Evolutionary conservation across 2,329 filamentous ascomycete genomes (phyloP), one percentile per base, ranked within the genome.

Genomic region (Parascedosporium putredinis): DNA sequence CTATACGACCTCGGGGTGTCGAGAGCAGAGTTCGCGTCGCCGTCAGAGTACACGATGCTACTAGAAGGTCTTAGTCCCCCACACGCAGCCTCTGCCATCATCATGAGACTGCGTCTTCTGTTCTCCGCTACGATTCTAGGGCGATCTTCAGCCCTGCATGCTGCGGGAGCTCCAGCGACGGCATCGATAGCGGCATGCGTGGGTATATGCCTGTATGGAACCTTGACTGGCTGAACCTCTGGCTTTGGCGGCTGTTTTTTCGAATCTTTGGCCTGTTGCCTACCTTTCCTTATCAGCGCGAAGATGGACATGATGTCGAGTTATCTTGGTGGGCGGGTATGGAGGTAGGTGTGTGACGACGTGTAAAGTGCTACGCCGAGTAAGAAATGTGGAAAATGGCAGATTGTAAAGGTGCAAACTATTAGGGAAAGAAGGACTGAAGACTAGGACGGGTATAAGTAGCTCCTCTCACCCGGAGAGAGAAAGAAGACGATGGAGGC

Each of bases 11-110:
- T 65, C 7, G 70, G 69, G 45, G 71, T 52, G 63, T 62, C 5
- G 66, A 61, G 40, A 67, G 56, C 14, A 71, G 70, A 31, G n/a
- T 56, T 67, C 29, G 62, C 62, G 50, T 70, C 64, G 38, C 64
- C 61, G 9, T 65, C 61, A 3, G 72, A 70, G 52, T 72, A 76
- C 5, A 72, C 70, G 31, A 72, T 68, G 36, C 67, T 65, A 62
- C 71, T 76, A 50, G 67, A 65, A 27, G 71, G 66, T n/a, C 73
- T 71, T n/a, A 72, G 67, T 1, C 60, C 57, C 33, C 49, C 42
- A 16, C 16, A 7, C 25, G 4, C 16, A 5, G 12, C 16, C 5
- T 3, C 31, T 14, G 34, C 14, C n/a, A 3, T 5, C 24, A 27
- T 29, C 36, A 38, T 43, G 16, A 18, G 16, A n/a, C 42, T 51